These are phyloP conservation scores for Bipolaris sorokiniana DNA, from an alignment of 2,329 filamentous ascomycete genomes.

Conservation along the genomic window DNA sequence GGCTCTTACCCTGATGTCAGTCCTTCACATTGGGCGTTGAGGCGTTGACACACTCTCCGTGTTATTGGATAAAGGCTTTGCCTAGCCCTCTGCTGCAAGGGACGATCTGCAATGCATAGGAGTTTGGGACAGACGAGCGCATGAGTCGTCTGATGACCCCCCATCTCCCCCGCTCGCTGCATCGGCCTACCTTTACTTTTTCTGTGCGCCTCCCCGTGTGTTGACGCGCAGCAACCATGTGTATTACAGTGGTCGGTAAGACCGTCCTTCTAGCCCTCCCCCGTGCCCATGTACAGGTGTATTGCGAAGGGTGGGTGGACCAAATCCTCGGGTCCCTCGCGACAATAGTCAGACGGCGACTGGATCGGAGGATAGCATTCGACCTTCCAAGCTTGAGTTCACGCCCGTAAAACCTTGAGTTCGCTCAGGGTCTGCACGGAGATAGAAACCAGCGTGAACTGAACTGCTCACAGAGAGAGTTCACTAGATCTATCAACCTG, in stretches of 20 bases:
- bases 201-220: background rate
- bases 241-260: background rate
- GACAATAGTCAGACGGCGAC: background rate
- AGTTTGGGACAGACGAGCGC: conserved; percentile 3
- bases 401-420: background rate
- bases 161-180: background rate
- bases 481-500: background rate
- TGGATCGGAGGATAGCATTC: background rate
- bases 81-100: background rate
- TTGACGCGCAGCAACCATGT: background rate
- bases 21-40: background rate
- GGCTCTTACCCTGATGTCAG: background rate
- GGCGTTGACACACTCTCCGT: background rate
- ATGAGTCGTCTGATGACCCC: background rate
- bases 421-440: background rate
- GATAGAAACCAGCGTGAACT: background rate
- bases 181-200: background rate
- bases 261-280: background rate
- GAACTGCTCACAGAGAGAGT: background rate
- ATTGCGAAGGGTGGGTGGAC: background rate
- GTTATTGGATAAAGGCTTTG: background rate
- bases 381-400: background rate
- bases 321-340: background rate
- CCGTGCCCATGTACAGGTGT: background rate
- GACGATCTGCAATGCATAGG: background rate